Evolutionary conservation across 768 basidiomycete species (phyloP).

Genomic region (Termitomyces sp.): DNA sequence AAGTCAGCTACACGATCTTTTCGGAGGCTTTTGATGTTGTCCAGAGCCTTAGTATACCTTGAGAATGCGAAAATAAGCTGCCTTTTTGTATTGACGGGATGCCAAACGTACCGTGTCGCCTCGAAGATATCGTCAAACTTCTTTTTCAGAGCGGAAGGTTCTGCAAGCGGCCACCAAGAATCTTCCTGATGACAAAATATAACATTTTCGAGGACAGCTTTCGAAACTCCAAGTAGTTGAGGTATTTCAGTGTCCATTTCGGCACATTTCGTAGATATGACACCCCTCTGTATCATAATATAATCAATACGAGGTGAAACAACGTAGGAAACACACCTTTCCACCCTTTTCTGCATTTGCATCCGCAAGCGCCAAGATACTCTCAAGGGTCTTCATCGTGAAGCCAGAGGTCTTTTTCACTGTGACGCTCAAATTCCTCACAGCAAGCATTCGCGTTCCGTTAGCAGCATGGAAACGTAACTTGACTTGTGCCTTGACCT

Average conservation of each 20-base stretch:
- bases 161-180: slow-evolving; percentile 95
- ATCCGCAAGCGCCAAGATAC: slow-evolving; percentile 73
- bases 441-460: slow-evolving; percentile 83
- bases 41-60: slow-evolving; percentile 96
- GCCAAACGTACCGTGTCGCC: slow-evolving; percentile 70
- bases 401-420: slow-evolving; percentile 84
- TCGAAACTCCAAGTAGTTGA: slow-evolving; percentile 88
- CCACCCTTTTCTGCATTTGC: slow-evolving; percentile 58
- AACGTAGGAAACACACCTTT: slow-evolving; percentile 50
- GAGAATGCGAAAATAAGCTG: neutral
- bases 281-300: slow-evolving; percentile 51
- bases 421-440: slow-evolving; percentile 87
- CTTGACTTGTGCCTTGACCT: slow-evolving; percentile 98
- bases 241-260: slow-evolving; percentile 96
- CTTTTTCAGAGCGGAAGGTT: slow-evolving; percentile 89
- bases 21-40: slow-evolving; percentile 82
- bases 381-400: slow-evolving; percentile 98
- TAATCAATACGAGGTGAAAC: neutral
- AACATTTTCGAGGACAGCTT: slow-evolving; percentile 97
- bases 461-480: slow-evolving; percentile 89
- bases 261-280: slow-evolving; percentile 95
- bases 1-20: slow-evolving; percentile 89
- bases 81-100: neutral
- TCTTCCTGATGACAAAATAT: slow-evolving; percentile 99
- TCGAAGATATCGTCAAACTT: slow-evolving; percentile 99